Base-by-base conservation (phyloP, 75 land plant genomes). In the Pinus taeda region DNA sequence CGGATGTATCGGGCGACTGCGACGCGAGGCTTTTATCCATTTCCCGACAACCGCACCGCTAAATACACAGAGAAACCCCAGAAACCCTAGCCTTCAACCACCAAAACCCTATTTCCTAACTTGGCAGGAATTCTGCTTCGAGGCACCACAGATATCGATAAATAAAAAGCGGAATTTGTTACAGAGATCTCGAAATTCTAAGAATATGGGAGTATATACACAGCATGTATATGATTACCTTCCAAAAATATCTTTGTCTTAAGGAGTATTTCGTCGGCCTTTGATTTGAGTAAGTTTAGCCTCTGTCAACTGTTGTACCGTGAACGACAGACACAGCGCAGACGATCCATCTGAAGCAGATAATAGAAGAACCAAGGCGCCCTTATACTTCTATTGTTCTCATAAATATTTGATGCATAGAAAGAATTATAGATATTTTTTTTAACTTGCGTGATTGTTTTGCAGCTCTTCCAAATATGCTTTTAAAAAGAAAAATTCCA, bases 11-110 rank as follows among this genome's bases (percentile, higher is more conserved):
- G 11, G 79, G 82, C 11, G 87, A 71, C 26, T 65, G 73, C 15
- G 81, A 45, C 58, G 57, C 75, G 57, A 53, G 59, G 57, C 29
- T 75, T 57, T 81, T 18, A 56, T 85, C 88, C 88, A 85, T 83
- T 69, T 62, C 29, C 36, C 12, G 36, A 39, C n/a, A 49, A 49
- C 55, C 55, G 55, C 55, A 49, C 55, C 71, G 18, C 24, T 42
- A 42, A 64, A 20, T 69, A n/a, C 71, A 39, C 39, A 18, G 69
- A 65, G 17, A 61, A 22, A 33, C 69, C 71, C n/a, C 20, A 18
- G 11, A 69, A 69, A 42, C 71, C 71, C 71, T 69, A 67, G 7
- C 15, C 7, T 17, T 17, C 39, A 64, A 33, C 15, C 14, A 30
- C 17, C 71, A 39, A 69, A 69, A 42, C 71, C 71, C 53, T 65